These are phyloP conservation scores for Penicillium sp. DNA, from an alignment of 2,329 filamentous ascomycete genomes.

Conservation along the genomic window DNA sequence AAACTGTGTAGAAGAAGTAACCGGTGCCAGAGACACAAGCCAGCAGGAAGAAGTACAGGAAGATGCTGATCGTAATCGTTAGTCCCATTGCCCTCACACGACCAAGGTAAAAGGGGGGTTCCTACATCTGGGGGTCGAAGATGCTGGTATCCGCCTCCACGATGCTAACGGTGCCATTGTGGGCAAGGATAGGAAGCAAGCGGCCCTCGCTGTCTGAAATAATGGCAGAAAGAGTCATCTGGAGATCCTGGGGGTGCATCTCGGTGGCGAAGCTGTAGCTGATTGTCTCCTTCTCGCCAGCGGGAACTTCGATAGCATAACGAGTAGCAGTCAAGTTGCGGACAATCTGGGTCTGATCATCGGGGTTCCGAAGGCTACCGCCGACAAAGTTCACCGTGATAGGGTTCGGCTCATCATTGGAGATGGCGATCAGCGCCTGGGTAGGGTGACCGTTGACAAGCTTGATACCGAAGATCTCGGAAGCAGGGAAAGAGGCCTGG, in stretches of 20 bases:
- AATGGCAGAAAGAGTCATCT: slow-evolving; percentile 72
- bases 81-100: slow-evolving; percentile 14
- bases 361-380: slow-evolving; percentile 66
- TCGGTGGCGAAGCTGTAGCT: slow-evolving; percentile 85
- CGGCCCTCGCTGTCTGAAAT: slow-evolving; percentile 64
- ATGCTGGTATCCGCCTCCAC: slow-evolving; percentile 89
- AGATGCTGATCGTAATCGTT: slow-evolving; percentile 63
- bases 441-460: slow-evolving; percentile 89
- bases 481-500: slow-evolving; percentile 58
- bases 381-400: slow-evolving; percentile 74
- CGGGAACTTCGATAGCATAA: slow-evolving; percentile 70
- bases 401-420: slow-evolving; percentile 75
- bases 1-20: slow-evolving; percentile 98
- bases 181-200: slow-evolving; percentile 73
- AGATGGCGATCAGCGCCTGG: slow-evolving; percentile 74
- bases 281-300: slow-evolving; percentile 71
- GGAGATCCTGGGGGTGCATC: slow-evolving; percentile 87
- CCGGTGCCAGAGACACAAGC: slow-evolving; percentile 73
- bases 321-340: slow-evolving; percentile 79
- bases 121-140: slow-evolving; percentile 93
- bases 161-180: slow-evolving; percentile 77
- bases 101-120: slow-evolving; percentile 13
- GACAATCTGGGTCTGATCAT: slow-evolving; percentile 59
- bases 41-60: slow-evolving; percentile 90
- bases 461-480: slow-evolving; percentile 90